Conservation (phyloP, 441 rosid genomes). For the Eruca vesicaria region DNA sequence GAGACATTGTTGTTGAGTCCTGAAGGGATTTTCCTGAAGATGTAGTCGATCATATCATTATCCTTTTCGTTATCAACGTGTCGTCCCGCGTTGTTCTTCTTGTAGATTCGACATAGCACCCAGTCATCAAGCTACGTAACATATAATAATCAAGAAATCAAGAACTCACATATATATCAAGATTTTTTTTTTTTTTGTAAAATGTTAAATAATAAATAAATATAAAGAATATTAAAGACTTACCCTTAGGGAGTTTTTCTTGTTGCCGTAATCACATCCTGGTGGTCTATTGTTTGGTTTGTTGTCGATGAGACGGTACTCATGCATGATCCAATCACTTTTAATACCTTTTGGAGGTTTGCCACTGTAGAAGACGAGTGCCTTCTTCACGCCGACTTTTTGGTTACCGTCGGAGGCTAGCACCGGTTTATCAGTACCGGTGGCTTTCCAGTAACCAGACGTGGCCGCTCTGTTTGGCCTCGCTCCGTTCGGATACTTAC, state of each 20-base stretch:
- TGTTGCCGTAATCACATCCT: constrained; percentile 47
- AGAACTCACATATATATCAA: no score
- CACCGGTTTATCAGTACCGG: constrained; percentile 61
- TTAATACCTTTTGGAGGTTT: constrained; percentile 62
- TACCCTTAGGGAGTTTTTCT: constrained; percentile 52
- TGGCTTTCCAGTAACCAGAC: constrained; percentile 62
- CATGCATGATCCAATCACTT: constrained; percentile 69
- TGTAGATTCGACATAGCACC: constrained; percentile 49
- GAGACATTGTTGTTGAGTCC: constrained; percentile 27
- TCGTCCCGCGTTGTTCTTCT: constrained; percentile 35
- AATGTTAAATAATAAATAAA: no score
- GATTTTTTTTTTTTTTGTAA: no score
- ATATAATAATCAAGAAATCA: no score
- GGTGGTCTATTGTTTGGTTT: constrained; percentile 60
- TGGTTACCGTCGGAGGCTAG: constrained; percentile 45
- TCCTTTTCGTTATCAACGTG: constrained; percentile 31
- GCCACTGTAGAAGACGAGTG: constrained; percentile 57
- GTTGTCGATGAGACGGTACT: constrained; percentile 53
- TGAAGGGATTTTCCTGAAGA: constrained; percentile 29
- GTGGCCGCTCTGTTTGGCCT: constrained; percentile 63
- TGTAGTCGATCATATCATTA: constrained; percentile 34
- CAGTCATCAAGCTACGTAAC: constrained; percentile 48
- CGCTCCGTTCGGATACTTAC: constrained; percentile 60
- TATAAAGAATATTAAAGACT: no score
- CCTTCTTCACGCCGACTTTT: constrained; percentile 56